Base-by-base conservation (phyloP, 139 green algal species). In the Chlamydomonas sp. region DNA sequence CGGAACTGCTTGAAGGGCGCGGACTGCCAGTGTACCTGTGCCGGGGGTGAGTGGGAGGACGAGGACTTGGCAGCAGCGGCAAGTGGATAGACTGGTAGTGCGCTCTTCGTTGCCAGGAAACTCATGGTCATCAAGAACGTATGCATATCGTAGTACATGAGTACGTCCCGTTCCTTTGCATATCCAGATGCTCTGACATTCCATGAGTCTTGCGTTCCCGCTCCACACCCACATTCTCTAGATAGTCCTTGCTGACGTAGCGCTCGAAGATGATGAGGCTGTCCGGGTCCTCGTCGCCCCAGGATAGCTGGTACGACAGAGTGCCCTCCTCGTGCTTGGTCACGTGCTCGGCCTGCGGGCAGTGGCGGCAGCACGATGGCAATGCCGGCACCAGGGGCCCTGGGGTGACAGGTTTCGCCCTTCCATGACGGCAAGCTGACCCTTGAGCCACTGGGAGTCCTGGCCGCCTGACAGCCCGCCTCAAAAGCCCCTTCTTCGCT, bases 181-280 rank as follows among this genome's bases (percentile, higher is more conserved):
- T 76, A 31, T 9, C 64, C 8, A 69, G 9, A 12, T 12, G 8
- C 64, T 12, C 12, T 12, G 64, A 69, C 12, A 0, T 9, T 69
- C 64, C 64, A 9, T 69, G 12, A 31, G 5, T 76, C 15, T 14
- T 14, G 5, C n/a, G 6, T 20, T 6, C 4, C 7, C n/a, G 6
- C 18, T 8, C 31, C 12, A 4, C 61, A 85, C 63, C 81, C 61
- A 92, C 89, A 17, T 88, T 58, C 68, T 92, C 89, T 17, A 92
- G 64, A 66, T 92, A 92, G 49, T 87, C 66, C 75, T 88, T 90
- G 80, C 64, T 74, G 6, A 62, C 67, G 77, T 92, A 92, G 64
- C 89, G 75, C 77, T 92, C 89, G 59, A 80, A 92, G 18, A 92
- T 90, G 63, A 92, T 85, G 18, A 92, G 79, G 15, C 57, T 78